Percentiles rank a stretch among this genome's conserved stretches.
Conservation (phyloP, 2,329 filamentous ascomycete species). For the Aspergillus pseudotamarii region DNA sequence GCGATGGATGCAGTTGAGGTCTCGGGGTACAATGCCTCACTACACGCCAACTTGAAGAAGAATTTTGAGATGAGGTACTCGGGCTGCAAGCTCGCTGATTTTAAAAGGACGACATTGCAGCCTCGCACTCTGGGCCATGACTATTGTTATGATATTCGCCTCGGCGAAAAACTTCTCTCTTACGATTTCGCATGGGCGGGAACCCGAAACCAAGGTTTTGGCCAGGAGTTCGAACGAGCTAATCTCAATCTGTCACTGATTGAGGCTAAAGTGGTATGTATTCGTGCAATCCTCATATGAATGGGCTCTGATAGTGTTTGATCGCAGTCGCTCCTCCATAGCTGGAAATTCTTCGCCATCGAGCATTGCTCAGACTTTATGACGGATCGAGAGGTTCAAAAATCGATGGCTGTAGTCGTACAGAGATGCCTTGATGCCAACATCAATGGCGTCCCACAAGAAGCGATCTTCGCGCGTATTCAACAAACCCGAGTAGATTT, state of each 20-base stretch:
- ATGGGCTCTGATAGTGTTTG: constrained; percentile 27
- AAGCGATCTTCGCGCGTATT: constrained; percentile 79
- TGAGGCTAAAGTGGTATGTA: constrained; percentile 80
- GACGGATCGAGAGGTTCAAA: constrained; percentile 60
- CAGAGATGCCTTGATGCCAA: constrained; percentile 80
- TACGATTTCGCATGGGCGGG: constrained; percentile 80
- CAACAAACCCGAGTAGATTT: constrained; percentile 77
- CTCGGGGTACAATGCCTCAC: constrained; percentile 81
- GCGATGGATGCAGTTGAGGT: constrained; percentile 75
- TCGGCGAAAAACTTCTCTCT: constrained; percentile 74
- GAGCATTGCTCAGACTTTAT: constrained; percentile 73
- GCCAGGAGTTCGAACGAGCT: constrained; percentile 78
- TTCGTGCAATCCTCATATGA: neutral
- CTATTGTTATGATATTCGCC: constrained; percentile 81
- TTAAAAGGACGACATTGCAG: constrained; percentile 74
- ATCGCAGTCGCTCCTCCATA: constrained; percentile 72
- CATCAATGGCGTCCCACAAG: constrained; percentile 69
- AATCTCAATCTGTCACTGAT: constrained; percentile 91
- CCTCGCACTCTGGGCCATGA: constrained; percentile 68
- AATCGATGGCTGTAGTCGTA: constrained; percentile 73
- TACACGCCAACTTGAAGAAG: constrained; percentile 81
- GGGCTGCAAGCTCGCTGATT: constrained; percentile 71
- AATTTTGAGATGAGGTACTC: constrained; percentile 82
- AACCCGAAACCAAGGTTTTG: constrained; percentile 69
- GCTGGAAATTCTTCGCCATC: constrained; percentile 85